Evolutionary conservation across 106 monocot species (phyloP), one percentile per base, ranked within the genome.

Genomic region (Agapanthus africanus): DNA sequence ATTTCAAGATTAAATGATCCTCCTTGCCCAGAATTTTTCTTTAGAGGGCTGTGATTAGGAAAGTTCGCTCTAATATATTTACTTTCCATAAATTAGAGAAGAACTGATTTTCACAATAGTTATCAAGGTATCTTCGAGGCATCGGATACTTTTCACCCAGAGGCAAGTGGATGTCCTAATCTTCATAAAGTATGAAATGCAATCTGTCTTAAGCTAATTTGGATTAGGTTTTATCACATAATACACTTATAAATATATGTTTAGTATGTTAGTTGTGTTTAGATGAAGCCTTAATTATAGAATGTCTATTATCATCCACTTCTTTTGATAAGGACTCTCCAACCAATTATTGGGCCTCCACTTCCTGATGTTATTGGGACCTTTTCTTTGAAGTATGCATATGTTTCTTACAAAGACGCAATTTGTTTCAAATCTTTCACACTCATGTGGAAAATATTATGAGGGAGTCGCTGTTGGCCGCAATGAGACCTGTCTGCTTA

Each of bases 301-400:
- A 18, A 61, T 34, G 61, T 65, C 15, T 39, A 28, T 21, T 22
- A 16, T 28, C 21, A 33, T 34, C 57, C 37, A 10, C 27, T 34
- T 38, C 37, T 10, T 50, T 39, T 70, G 70, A 70, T 37, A 35
- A 47, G 49, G 73, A 47, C 73, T 2, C 36, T 26, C 44, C 28
- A 63, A 63, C 73, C 37, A 56, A 36, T 36, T 33, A 61, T 16
- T 35, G 61, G 61, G 32, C 3, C 61, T 61, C 61, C 61, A 61
- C 61, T 11, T 44, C 9, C n/a, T n/a, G n/a, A n/a, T n/a, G n/a
- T n/a, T 52, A n/a, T n/a, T 52, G 11, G 26, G 56, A 27, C 2
- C 13, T 30, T 59, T 32, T 14, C 32, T 23, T 32, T 11, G n/a
- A 32, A 11, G 15, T 1, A 31, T 59, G 59, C 59, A 59, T 9